Conservation (phyloP, 1,139 yeast genomes). For the Groenewaldozyma sp. region DNA sequence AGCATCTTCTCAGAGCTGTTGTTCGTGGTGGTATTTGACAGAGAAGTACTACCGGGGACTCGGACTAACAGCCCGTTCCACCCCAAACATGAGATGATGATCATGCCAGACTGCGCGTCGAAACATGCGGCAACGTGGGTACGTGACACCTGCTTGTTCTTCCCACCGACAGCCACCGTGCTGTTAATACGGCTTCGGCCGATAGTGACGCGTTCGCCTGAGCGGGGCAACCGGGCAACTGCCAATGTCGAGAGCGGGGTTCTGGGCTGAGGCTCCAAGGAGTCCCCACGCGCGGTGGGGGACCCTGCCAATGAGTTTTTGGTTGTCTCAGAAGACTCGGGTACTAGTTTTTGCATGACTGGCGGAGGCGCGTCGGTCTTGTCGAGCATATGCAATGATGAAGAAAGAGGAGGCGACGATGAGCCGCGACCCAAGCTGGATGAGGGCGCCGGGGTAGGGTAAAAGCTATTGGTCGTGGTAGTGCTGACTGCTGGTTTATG, state of each 20-base stretch:
- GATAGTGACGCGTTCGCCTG: slow-evolving; percentile 32
- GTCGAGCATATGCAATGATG: too few species aligned
- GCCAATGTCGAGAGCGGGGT: slow-evolving; percentile 27
- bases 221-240: slow-evolving; percentile 24
- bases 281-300: too few species aligned
- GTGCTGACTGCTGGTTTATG: neutral
- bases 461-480: slow-evolving; percentile 10
- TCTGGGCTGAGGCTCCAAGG: slow-evolving; percentile 14
- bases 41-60: slow-evolving; percentile 37
- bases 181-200: slow-evolving; percentile 63
- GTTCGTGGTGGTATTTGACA: slow-evolving; percentile 6
- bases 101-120: slow-evolving; percentile 17
- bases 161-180: slow-evolving; percentile 46
- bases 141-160: slow-evolving; percentile 58
- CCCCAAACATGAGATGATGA: slow-evolving; percentile 50
- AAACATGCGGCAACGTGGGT: slow-evolving; percentile 44
- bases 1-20: neutral
- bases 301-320: too few species aligned
- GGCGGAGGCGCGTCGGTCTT: too few species aligned
- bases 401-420: slow-evolving; percentile 17
- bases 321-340: too few species aligned
- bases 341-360: too few species aligned
- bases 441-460: slow-evolving; percentile 26
- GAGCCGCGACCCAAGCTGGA: slow-evolving; percentile 14
- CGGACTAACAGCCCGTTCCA: slow-evolving; percentile 59